Evolutionary conservation across 1,284 basidiomycete genomes (phyloP), one percentile per base, ranked within the genome.

Genomic region (Xerocomus nothofagi): DNA sequence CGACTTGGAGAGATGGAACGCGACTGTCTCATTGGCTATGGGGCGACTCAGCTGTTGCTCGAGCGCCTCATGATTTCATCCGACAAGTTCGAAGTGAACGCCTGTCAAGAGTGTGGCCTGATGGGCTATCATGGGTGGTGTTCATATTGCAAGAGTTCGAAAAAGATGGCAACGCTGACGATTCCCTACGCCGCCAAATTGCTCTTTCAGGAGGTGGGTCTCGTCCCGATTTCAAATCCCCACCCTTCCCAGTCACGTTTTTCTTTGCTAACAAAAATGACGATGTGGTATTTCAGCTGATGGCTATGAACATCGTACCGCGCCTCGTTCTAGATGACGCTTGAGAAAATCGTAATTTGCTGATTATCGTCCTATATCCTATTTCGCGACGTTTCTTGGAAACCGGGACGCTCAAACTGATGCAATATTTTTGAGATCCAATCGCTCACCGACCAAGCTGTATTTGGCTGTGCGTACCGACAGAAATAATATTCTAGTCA

Each of bases 1-100:
- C 91, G 97, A 50, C 78, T 99, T 15, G 97, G 97, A 51, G 97
- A 99, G 74, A 99, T 99, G 97, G 97, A 99, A 67, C 87, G 97
- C 44, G 97, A 99, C 71, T 99, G 93, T 68, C 75, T 95, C 24
- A 94, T 95, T 63, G 93, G 93, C 45, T 96, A 98, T 62, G 95
- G 95, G 18, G 97, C 97, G 2, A 97, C 95, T 1, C 96, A 99
- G 65, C 79, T 99, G 38, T 75, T 99, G 18, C 81, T 99, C 8
- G 97, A 98, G 72, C 88, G 97, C 18, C 79, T 99, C 15, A 99
- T 99, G 96, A 93, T 99, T 54, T 97, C 93, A 12, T 97, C 92
- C 15, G 93, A 96, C 73, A 93, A 93, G 60, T 99, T 99, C 66
- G 92, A 96, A 67, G 93, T 98, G 44, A 92, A 98, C 63, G 95